These are phyloP conservation scores for Gryganskiella cystojenkinii DNA, from an alignment of 192 early-diverging fungal genomes.

Conservation along the genomic window DNA sequence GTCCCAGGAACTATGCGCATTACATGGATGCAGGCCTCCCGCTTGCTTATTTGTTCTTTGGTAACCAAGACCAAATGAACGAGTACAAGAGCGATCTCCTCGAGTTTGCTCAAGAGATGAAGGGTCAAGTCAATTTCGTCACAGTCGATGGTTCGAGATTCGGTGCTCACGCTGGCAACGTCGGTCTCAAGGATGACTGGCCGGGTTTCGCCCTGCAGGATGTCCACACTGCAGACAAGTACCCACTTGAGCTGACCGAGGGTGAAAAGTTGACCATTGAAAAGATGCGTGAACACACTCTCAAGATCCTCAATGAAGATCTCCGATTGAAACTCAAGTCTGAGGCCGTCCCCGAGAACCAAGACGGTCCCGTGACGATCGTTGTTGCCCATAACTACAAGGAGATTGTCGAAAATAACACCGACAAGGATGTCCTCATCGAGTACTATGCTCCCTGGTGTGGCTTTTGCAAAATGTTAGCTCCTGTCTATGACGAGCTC, in stretches of 20 bases:
- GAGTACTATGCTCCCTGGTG: constrained; percentile 68
- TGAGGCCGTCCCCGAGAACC: constrained; percentile 77
- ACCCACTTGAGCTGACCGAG: constrained; percentile 64
- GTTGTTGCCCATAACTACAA: constrained; percentile 86
- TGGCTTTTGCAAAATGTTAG: constrained; percentile 56
- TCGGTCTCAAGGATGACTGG: constrained; percentile 89
- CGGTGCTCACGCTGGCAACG: constrained; percentile 82
- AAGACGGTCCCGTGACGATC: constrained; percentile 86
- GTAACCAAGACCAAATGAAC: constrained; percentile 66
- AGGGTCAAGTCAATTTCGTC: constrained; percentile 89
- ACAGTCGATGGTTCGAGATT: constrained; percentile 88
- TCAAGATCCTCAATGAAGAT: constrained; percentile 53
- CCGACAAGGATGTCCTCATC: constrained; percentile 68
- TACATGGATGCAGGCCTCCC: constrained; percentile 88
- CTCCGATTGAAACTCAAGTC: constrained; percentile 65
- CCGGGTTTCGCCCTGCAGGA: constrained; percentile 91
- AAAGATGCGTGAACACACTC: constrained; percentile 53
- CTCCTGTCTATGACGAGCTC: constrained; percentile 85
- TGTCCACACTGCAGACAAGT: constrained; percentile 61
- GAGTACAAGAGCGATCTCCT: constrained; percentile 66
- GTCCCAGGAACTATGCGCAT: constrained; percentile 82
- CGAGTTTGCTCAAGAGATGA: constrained; percentile 78
- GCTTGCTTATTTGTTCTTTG: constrained; percentile 89
- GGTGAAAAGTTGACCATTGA: constrained; percentile 45
- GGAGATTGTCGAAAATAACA: constrained; percentile 78